Conservation (phyloP, 768 basidiomycete species). For the Psilocybe subaeruginosa region DNA sequence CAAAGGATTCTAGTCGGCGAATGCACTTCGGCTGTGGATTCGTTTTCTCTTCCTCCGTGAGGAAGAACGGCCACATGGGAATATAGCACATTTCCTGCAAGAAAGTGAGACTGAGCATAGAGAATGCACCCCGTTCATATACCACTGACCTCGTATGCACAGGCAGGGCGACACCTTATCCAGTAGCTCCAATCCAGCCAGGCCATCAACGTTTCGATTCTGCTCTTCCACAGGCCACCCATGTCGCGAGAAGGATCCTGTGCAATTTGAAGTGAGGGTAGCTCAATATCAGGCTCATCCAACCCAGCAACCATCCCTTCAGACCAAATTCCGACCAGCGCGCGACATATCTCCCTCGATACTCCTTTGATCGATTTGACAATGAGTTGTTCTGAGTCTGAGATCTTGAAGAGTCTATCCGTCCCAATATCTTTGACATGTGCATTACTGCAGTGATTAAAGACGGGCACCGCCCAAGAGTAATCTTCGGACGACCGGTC, state of each 20-base stretch:
- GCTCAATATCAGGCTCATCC: constrained; percentile 10
- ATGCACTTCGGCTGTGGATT: constrained; percentile 32
- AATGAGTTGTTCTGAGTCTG: constrained; percentile 36
- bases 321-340: constrained; percentile 50
- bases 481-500: constrained; percentile 4
- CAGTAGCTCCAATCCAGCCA: constrained; percentile 61
- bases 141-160: constrained; percentile 43
- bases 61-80: constrained; percentile 46
- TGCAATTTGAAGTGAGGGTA: background rate
- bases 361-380: constrained; percentile 35
- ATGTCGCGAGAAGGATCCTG: background rate
- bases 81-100: constrained; percentile 45
- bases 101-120: background rate
- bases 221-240: constrained; percentile 32
- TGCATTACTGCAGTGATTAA: constrained; percentile 32
- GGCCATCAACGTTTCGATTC: constrained; percentile 38
- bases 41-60: constrained; percentile 15
- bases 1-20: constrained; percentile 26
- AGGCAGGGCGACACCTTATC: constrained; percentile 49
- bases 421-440: constrained; percentile 30
- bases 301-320: constrained; percentile 35
- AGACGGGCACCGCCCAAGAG: constrained; percentile 39
- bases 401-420: background rate
- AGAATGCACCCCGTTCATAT: background rate
- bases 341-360: constrained; percentile 47